phyloP scores from a whole-genome alignment of 2,329 filamentous ascomycete species.

The Hypoxylon sp. region DNA sequence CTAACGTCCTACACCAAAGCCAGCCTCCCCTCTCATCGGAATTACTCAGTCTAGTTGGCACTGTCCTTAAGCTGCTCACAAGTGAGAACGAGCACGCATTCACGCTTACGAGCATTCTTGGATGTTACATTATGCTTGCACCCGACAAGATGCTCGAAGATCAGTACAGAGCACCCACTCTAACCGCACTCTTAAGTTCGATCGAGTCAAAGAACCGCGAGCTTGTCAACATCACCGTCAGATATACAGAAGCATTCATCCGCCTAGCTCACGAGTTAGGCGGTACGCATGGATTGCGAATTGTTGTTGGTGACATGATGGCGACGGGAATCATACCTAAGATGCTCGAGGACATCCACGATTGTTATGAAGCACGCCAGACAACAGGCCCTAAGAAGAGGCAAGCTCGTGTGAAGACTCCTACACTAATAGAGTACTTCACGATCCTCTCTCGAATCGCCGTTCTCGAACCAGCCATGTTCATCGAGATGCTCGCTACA shows the following conservation, averaged over 20 bases:
- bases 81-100: slow-evolving; percentile 75
- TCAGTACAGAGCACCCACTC: slow-evolving; percentile 65
- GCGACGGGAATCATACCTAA: slow-evolving; percentile 73
- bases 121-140: slow-evolving; percentile 79
- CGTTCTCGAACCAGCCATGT: slow-evolving; percentile 77
- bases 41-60: slow-evolving; percentile 74
- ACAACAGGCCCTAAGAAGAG: slow-evolving; percentile 85
- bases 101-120: slow-evolving; percentile 74
- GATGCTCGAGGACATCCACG: slow-evolving; percentile 76
- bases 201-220: slow-evolving; percentile 70
- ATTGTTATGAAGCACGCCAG: slow-evolving; percentile 81
- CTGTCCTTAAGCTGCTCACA: slow-evolving; percentile 76
- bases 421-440: slow-evolving; percentile 89
- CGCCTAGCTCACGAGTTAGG: slow-evolving; percentile 74
- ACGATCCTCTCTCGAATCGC: slow-evolving; percentile 84
- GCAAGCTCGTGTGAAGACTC: slow-evolving; percentile 76
- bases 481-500: slow-evolving; percentile 70
- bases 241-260: slow-evolving; percentile 76
- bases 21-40: slow-evolving; percentile 72
- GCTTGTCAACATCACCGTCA: slow-evolving; percentile 69
- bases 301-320: slow-evolving; percentile 77
- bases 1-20: slow-evolving; percentile 77
- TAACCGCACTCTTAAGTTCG: slow-evolving; percentile 64
- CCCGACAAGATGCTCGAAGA: slow-evolving; percentile 76
- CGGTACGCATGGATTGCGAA: slow-evolving; percentile 70